Base-by-base conservation (phyloP, 306 rosid genomes). In the Lotus japonicus region DNA sequence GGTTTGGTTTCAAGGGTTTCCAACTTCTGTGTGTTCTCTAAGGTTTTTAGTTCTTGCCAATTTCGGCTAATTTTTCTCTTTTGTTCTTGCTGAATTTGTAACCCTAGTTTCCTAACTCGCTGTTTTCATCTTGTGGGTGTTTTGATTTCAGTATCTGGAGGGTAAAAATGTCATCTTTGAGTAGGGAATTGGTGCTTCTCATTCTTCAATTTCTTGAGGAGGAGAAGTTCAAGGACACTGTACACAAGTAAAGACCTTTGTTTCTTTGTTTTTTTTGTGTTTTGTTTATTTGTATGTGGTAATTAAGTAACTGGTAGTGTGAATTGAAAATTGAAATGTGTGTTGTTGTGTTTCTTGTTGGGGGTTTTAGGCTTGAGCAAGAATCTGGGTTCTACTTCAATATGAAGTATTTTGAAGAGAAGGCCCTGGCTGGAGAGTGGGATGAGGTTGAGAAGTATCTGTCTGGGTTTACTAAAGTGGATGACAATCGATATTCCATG, bases 131-230 rank as follows among this genome's bases (percentile, higher is more conserved):
- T 11, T 0, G 13, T 31, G 49, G 50, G 19, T 74, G 12, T 56
- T 33, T 36, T 21, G 46, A 63, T 67, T 79, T 64, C 16, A 63
- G 11, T n/a, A 1, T 9, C 31, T 5, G 6, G 54, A 75, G 55
- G 49, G 58, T 9, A 46, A 71, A 75, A 10, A 87, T 89, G 98
- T 58, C 90, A 59, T 80, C 87, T 79, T 58, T 89, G 81, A 77
- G 80, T 75, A 80, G 79, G 79, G 92, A 92, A 73, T 17, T 92
- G 81, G 85, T 84, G 76, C 74, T 85, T 55, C 85, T 92, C 46
- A 65, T 92, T 26, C 87, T 92, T 70, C 97, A 92, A 79, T 92
- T 81, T 81, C 92, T 92, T 12, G 80, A 84, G 1, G 96, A 92
- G 72, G 90, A 87, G 83, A 85, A 84, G 48, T 84, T 77, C 51